Percentiles rank a stretch among this genome's conserved stretches.
Conservation (phyloP, 495 filamentous ascomycete genomes). For the Rhypophila decipiens region DNA sequence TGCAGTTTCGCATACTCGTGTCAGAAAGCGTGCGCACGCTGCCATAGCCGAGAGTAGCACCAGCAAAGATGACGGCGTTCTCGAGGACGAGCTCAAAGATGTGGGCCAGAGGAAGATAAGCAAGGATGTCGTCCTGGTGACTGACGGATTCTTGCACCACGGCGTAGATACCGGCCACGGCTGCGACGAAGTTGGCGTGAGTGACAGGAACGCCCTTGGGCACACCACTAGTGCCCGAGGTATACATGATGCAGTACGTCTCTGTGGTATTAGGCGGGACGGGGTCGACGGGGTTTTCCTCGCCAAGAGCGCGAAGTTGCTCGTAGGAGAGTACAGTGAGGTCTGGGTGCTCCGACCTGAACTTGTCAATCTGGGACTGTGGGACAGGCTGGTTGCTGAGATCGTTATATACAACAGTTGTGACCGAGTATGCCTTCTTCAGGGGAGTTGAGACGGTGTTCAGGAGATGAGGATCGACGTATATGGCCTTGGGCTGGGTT, state of each 20-base stretch:
- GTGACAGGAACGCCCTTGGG: slow-evolving; percentile 84
- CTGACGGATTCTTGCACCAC: slow-evolving; percentile 40
- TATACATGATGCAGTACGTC: slow-evolving; percentile 89
- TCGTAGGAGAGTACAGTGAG: slow-evolving; percentile 38
- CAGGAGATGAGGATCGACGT: slow-evolving; percentile 55
- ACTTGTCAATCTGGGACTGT: slow-evolving; percentile 33
- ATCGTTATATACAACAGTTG: slow-evolving; percentile 42
- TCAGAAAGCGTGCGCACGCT: slow-evolving; percentile 78
- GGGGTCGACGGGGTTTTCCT: slow-evolving; percentile 53
- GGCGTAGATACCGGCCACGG: slow-evolving; percentile 39
- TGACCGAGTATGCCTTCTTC: slow-evolving; percentile 35
- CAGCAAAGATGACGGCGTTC: slow-evolving; percentile 65
- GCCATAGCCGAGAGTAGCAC: slow-evolving; percentile 76
- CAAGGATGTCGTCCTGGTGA: slow-evolving; percentile 57
- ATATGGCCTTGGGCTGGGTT: slow-evolving; percentile 54
- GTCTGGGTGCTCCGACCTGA: slow-evolving; percentile 33
- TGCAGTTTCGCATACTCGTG: slow-evolving; percentile 38
- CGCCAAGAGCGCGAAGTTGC: slow-evolving; percentile 52
- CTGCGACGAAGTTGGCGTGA: slow-evolving; percentile 69
- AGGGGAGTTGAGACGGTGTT: slow-evolving; percentile 38
- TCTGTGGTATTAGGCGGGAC: slow-evolving; percentile 64
- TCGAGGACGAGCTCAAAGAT: slow-evolving; percentile 83
- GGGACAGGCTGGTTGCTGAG: slow-evolving; percentile 29
- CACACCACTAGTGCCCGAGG: slow-evolving; percentile 81
- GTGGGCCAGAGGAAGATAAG: slow-evolving; percentile 87